Percentiles rank a stretch among this genome's conserved stretches.
These are phyloP conservation scores for Tanacetum coccineum DNA, from an alignment of 129 eudicot genomes.

Conservation along the genomic window DNA sequence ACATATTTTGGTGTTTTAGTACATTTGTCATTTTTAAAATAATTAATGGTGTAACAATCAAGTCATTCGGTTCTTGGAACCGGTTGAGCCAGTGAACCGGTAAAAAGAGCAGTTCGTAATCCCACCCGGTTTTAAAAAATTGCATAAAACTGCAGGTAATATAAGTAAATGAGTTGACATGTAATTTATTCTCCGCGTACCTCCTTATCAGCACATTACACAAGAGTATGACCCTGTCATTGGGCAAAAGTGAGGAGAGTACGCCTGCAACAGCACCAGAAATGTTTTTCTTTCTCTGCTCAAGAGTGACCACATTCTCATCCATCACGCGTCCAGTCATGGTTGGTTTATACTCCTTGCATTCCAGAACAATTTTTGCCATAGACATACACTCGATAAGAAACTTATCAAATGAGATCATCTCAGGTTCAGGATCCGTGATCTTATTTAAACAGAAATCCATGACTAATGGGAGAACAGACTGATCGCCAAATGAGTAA, in stretches of 20 bases:
- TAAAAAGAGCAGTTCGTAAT: no score
- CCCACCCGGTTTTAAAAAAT: not conserved
- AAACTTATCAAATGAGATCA: conserved; percentile 67
- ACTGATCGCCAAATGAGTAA: conserved; percentile 85
- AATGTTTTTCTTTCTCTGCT: conserved; percentile 73
- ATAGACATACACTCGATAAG: conserved; percentile 82
- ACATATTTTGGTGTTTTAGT: no score
- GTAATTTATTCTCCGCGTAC: conserved; percentile 26
- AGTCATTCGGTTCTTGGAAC: no score
- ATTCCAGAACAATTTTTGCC: conserved; percentile 81
- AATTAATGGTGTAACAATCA: no score
- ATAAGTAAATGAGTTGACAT: conserved; percentile 11
- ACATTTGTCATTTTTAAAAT: no score
- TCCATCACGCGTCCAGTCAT: conserved; percentile 83
- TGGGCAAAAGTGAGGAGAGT: conserved; percentile 68
- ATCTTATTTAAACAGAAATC: conserved; percentile 79
- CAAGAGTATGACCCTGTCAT: conserved; percentile 73
- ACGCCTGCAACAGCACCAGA: conserved; percentile 67
- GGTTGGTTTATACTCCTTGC: conserved; percentile 83
- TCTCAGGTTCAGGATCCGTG: conserved; percentile 81
- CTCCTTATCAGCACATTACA: conserved; percentile 85
- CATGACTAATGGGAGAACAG: conserved; percentile 68
- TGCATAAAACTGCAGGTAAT: conserved; percentile 10
- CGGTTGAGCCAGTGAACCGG: no score
- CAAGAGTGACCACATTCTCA: conserved; percentile 58